Conservation (phyloP, 140 eudicot genomes). For the Senecio squalidus region DNA sequence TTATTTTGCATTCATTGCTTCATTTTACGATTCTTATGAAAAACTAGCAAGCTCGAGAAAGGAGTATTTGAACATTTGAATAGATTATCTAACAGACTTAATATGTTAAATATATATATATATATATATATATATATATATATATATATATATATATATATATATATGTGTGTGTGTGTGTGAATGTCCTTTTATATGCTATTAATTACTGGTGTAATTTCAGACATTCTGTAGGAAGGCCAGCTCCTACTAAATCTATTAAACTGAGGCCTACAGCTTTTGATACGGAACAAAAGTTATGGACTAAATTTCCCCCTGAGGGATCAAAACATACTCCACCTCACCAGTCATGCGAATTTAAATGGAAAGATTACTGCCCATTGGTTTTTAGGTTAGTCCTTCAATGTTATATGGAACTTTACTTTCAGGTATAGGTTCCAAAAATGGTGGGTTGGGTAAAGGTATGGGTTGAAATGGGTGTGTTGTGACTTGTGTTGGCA, state of each 20-base stretch:
- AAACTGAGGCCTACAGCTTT: conserved; percentile 73
- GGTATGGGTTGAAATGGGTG: neutral
- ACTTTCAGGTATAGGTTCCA: neutral
- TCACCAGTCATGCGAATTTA: conserved; percentile 85
- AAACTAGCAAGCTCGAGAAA: neutral
- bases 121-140: no score
- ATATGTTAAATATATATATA: neutral
- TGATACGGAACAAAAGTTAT: conserved; percentile 75
- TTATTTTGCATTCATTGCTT: neutral
- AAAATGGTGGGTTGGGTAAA: neutral
- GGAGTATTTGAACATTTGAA: neutral
- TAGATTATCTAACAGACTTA: conserved; percentile 5
- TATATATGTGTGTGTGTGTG: no score
- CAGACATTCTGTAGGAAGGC: conserved; percentile 96
- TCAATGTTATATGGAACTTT: neutral
- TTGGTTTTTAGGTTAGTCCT: conserved; percentile 70
- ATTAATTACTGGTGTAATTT: conserved; percentile 31
- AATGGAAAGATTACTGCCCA: conserved; percentile 92
- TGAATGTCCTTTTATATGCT: conserved; percentile 6
- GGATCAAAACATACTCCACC: conserved; percentile 96
- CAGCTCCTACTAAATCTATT: conserved; percentile 65
- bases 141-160: no score
- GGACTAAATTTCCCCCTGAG: conserved; percentile 86
- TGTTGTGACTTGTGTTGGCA: no score
- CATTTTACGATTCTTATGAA: neutral